Evolutionary conservation across 305 asterid genomes (phyloP), one percentile per base, ranked within the genome.

Genomic region (Ajuga reptans): DNA sequence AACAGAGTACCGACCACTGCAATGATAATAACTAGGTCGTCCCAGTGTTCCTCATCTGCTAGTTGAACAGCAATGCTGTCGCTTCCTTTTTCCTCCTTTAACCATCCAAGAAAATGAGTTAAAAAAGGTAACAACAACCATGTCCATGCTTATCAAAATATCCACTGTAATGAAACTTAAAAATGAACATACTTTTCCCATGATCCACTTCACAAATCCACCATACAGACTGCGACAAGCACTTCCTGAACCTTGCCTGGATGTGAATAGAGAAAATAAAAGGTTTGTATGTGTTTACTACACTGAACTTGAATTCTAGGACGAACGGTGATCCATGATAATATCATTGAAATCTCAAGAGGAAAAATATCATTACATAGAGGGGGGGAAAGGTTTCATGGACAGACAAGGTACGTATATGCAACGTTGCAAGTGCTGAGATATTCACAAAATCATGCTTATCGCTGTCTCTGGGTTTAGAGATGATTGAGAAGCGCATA

Each of bases 171-270:
- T 54, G 33, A 27, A 42, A 47, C 72, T 29, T 57, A 54, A 45
- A 54, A 75, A 24, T 43, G 56, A 12, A 73, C 83, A 11, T 86
- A 90, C 98, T 72, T 86, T 84, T 77, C 97, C 98, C 98, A 92
- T 92, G 78, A 82, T 79, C 98, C 98, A 92, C 89, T 92, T 90
- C 70, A 90, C 98, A 84, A 92, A 92, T 81, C 99, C 98, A 72
- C 97, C 98, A 75, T 68, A 92, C 52, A 92, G 80, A 69, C 98
- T 89, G 76, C 97, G 97, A 68, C 99, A 93, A 77, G 97, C 97
- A 81, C 99, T 93, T 81, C 99, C 99, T n/a, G 99, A 90, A 53
- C 81, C 81, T 72, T 77, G 81, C 72, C 81, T 77, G 72, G 51
- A 57, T 54, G 57, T 53, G 55, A 56, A 66, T 49, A 76, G 21